Percentiles rank a stretch among this genome's conserved stretches.
Conservation (phyloP, 192 early-diverging fungal genomes). For the Podila clonocystis region DNA sequence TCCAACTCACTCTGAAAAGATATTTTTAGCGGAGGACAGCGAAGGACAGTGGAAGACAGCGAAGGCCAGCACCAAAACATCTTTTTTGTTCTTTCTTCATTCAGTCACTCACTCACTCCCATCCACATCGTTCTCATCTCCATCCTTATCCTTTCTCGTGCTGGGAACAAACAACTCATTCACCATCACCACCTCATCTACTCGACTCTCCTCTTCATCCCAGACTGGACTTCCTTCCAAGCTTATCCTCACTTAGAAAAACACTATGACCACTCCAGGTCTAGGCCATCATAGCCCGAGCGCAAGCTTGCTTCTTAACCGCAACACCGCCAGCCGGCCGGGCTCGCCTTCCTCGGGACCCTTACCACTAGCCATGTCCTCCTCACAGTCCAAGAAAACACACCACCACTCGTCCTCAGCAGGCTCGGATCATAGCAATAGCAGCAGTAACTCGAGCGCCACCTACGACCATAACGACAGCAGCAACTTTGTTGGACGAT, state of each 20-base stretch:
- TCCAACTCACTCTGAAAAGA: too few relatives aligned
- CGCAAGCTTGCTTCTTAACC: slow-evolving; percentile 22
- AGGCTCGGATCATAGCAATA: background rate
- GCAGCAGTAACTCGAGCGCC: slow-evolving; percentile 10
- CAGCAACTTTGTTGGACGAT: background rate
- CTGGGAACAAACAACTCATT: background rate
- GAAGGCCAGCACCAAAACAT: background rate
- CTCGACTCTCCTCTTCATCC: background rate
- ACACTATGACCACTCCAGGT: background rate
- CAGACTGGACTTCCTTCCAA: too few relatives aligned
- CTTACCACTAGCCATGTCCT: background rate
- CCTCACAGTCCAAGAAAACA: slow-evolving; percentile 11
- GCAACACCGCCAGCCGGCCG: slow-evolving; percentile 39
- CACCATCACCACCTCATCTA: background rate
- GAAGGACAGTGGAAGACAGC: too few relatives aligned
- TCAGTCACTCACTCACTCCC: background rate
- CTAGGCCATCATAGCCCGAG: slow-evolving; percentile 28
- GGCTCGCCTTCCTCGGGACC: slow-evolving; percentile 17
- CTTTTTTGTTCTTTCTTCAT: background rate
- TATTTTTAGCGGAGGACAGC: too few relatives aligned
- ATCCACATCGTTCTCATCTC: background rate
- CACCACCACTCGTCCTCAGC: slow-evolving; percentile 10
- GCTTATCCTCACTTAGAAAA: background rate
- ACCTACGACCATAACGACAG: background rate
- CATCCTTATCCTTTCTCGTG: background rate